These are phyloP conservation scores for Phytopythium ostracodes DNA, from an alignment of 352 stramenopile genomes.

Conservation along the genomic window DNA sequence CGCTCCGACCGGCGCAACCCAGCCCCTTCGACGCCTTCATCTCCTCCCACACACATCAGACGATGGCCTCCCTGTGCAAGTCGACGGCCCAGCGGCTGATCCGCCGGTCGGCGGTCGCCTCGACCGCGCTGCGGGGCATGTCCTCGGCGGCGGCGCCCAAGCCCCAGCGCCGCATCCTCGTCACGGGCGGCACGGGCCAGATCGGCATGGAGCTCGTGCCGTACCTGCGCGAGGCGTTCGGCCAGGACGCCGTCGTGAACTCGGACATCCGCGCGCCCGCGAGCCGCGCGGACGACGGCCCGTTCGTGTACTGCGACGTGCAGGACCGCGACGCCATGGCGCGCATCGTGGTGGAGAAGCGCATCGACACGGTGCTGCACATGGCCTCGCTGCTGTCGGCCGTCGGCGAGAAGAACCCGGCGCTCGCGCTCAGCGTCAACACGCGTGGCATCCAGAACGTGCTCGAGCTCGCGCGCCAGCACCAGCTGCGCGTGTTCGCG, in stretches of 20 bases:
- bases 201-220: conserved; percentile 87
- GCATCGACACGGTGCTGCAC: conserved; percentile 88
- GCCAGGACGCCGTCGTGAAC: conserved; percentile 62
- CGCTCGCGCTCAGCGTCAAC: conserved; percentile 87
- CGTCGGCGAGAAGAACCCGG: conserved; percentile 88
- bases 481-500: conserved; percentile 86
- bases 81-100: background rate
- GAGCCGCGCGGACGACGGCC: conserved; percentile 38
- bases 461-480: conserved; percentile 83
- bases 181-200: conserved; percentile 78
- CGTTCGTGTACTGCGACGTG: conserved; percentile 84
- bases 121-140: background rate
- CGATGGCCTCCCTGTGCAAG: background rate
- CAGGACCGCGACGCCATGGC: conserved; percentile 67
- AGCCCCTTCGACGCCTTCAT: background rate
- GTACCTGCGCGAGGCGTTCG: conserved; percentile 66
- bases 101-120: background rate
- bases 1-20: background rate
- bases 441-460: conserved; percentile 89
- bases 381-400: conserved; percentile 89
- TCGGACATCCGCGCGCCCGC: conserved; percentile 71
- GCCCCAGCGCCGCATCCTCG: conserved; percentile 47
- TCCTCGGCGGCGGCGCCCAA: background rate
- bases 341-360: conserved; percentile 85
- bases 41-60: background rate